Base-by-base conservation (phyloP, 805 yeast genomes). In the Kluyveromyces starmeri region DNA sequence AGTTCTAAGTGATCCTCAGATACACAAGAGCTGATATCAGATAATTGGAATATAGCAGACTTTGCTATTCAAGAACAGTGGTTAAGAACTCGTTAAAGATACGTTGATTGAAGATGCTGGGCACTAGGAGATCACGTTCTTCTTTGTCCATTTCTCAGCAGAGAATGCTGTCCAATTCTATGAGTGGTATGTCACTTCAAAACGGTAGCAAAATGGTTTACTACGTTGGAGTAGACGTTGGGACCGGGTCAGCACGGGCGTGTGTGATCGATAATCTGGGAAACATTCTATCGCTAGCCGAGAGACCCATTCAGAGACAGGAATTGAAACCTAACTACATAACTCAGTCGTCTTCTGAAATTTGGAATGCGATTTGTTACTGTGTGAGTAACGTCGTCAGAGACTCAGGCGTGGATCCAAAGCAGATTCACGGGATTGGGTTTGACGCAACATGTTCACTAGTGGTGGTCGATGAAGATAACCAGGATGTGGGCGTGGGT, bases 221-320 rank as follows among this genome's bases (percentile, higher is more conserved):
- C 56, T 83, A 76, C 50, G 72, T 84, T 36, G 95, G 95, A 35
- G 86, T 84, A 6, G 95, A 84, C 53, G 94, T 92, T 17, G 98
- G 98, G n/a, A 88, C 97, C 0, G 98, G 97, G 11, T 83, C 95
- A 2, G 96, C 96, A 5, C 69, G 98, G 44, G 97, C 97, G 4
- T 89, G 95, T 49, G 65, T 92, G 11, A 83, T 89, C 43, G 92
- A 88, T 56, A 72, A 76, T 48, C 65, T 70, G 27, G 97, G 97
- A 32, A 77, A 81, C 28, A 86, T 92, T 35, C 61, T 84, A 32
- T 80, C 85, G 0, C 61, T 86, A 33, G 74, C 88, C 13, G 86
- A 88, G 49, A 70, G 86, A 39, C 82, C 86, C 19, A 83, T 83
- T 42, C 71, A 80, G 37, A 62, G 95, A 62, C 77, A 79, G 58